Base-by-base conservation (phyloP, 805 yeast species). In the Candida berthetii region DNA sequence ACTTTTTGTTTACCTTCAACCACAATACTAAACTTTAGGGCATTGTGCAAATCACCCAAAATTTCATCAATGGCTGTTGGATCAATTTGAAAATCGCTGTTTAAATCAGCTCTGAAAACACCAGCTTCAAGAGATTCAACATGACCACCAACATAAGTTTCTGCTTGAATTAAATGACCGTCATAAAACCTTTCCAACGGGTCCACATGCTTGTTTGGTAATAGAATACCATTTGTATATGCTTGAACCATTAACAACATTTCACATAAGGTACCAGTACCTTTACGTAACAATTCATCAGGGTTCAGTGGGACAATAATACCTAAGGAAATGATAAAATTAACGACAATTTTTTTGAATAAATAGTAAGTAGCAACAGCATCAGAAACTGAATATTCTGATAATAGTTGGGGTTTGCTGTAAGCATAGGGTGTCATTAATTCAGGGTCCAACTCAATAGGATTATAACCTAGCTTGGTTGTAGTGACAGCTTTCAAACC, bases 121-220 rank as follows among this genome's bases (percentile, higher is more conserved):
- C 99, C 99, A 9, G 99, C 96, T 61, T 95, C 99, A 42, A 95
- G 65, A 7, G 96, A 86, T 62, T 95, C 98, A 18, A 93, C 99
- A 53, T 93, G 99, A 1, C 99, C 99, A 44, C 99, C 99, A 22
- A 93, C 98, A 58, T 93, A 93, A 0, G 99, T 93, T 62, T 93
- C 99, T 1, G 96, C 82, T 55, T 91, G 97, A 34, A 93, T 61
- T 41, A 93, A 63, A 64, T 93, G 99, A 3, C 98, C 99, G 49
- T 93, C 85, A 61, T 88, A 91, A 58, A 91, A 93, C 52, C 96
- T 68, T 60, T 91, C 98, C n/a, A 84, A 73, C 1, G 98, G 96
- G 47, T 93, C 99, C 7, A 80, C 74, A 54, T 95, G 95, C 63
- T 93, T 93, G 60, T 91, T 95, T 3, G 99, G 99, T 32, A 93